Conservation (phyloP, 202 grass and related monocot species). For the Panicum hallii region DNA sequence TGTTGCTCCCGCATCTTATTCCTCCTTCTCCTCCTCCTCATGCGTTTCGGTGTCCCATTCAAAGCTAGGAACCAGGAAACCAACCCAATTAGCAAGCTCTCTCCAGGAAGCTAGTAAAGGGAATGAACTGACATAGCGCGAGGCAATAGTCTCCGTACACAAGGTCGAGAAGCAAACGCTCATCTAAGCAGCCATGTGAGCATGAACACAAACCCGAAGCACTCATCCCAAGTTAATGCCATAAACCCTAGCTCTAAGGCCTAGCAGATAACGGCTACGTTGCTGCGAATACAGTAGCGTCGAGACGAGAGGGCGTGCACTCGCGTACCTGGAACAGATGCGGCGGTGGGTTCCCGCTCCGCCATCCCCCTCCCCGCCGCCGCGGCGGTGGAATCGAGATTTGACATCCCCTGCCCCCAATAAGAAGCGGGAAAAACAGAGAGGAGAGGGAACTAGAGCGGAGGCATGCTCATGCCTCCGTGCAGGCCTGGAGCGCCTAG, state of each 20-base stretch:
- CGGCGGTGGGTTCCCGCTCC: neutral
- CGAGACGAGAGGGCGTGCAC: neutral
- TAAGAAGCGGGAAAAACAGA: neutral
- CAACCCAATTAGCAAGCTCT: neutral
- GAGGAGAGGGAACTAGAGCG: neutral
- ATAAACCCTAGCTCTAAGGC: slow-evolving; percentile 6
- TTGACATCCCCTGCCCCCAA: neutral
- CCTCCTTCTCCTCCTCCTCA: neutral
- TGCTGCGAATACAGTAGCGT: neutral
- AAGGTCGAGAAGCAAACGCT: neutral
- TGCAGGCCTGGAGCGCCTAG: neutral
- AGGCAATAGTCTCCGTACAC: neutral
- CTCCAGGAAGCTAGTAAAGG: neutral
- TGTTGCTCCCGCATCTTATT: neutral
- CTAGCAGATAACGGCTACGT: neutral
- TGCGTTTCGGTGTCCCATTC: neutral
- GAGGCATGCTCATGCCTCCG: neutral
- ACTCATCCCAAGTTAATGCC: neutral
- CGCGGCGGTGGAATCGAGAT: neutral
- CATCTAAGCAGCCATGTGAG: neutral
- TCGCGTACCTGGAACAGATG: slow-evolving; percentile 12
- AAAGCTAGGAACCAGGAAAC: neutral
- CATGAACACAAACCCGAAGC: neutral
- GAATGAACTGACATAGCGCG: too few species aligned
- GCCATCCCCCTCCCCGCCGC: neutral